Base-by-base conservation (phyloP, 495 filamentous ascomycete species). In the Aspergillus ostianus region DNA sequence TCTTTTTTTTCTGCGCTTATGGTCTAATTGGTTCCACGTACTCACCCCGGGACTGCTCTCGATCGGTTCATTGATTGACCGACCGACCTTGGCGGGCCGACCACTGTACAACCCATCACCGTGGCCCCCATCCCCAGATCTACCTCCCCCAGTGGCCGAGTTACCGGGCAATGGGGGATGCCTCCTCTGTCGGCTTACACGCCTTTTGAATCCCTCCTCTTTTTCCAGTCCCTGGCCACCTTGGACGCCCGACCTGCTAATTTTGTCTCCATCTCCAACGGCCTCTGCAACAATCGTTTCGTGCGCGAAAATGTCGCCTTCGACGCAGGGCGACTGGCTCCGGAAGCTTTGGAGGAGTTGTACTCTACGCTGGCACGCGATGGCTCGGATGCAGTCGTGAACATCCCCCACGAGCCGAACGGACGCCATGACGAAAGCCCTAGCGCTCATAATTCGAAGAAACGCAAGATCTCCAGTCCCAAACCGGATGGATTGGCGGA, bases 121-220 rank as follows among this genome's bases (percentile, higher is more conserved):
- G 73, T 78, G 74, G 76, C 77, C 72, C 75, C 76, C 36, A 77
- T 80, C 65, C 69, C 65, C 47, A 67, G 66, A 67, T 50, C 53
- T 53, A 62, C 67, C 54, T 64, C 72, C 67, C 67, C 75, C 68
- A 72, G 74, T 73, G 71, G 75, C 74, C 76, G 71, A 69, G 63
- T 66, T 58, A 68, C 68, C 74, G 73, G 73, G 70, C 72, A 77
- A 76, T 77, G 76, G 74, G 77, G 73, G 66, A 81, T 80, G 79
- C 77, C 81, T 80, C 74, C 77, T 68, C 71, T 85, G 70, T 81
- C 82, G 63, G 74, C 82, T 62, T 93, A 92, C 74, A 93, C 92
- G 60, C 87, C 88, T 55, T 88, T 97, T 77, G 93, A 97, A 81
- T 86, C 84, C 36, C 82, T 97, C 19, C 83, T 97, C 57, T 84